Evolutionary conservation across 192 early-diverging fungal species (phyloP).

Genomic region (Podila clonocystis): DNA sequence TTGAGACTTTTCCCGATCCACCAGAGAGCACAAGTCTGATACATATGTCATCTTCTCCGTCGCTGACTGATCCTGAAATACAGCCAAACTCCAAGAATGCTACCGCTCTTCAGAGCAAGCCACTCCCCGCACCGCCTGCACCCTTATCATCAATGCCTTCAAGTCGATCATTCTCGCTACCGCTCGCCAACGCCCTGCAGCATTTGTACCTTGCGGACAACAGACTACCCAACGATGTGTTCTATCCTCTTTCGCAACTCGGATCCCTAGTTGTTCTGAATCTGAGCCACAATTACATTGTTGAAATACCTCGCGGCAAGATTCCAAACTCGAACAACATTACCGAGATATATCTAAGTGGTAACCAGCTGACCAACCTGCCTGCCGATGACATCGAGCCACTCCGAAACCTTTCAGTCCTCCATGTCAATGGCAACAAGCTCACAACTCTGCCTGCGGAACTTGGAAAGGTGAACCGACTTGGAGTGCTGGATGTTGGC

Average conservation of each 20-base stretch:
- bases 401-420: slow-evolving; percentile 70
- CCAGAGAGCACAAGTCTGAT: slow-evolving; percentile 9
- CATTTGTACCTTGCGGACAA: slow-evolving; percentile 86
- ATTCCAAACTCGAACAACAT: slow-evolving; percentile 74
- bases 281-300: slow-evolving; percentile 82
- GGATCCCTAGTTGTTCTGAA: slow-evolving; percentile 81
- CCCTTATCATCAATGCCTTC: slow-evolving; percentile 13
- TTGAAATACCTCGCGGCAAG: slow-evolving; percentile 82
- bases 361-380: slow-evolving; percentile 83
- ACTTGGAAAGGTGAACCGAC: slow-evolving; percentile 83
- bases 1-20: slow-evolving; percentile 85
- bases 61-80: not conserved
- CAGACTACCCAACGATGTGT: slow-evolving; percentile 82
- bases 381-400: slow-evolving; percentile 88
- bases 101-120: slow-evolving; percentile 34
- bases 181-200: slow-evolving; percentile 64
- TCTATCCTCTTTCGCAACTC: slow-evolving; percentile 76
- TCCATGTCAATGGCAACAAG: slow-evolving; percentile 92
- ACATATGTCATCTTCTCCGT: slow-evolving; percentile 8
- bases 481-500: slow-evolving; percentile 84
- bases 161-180: slow-evolving; percentile 51
- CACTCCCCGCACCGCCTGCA: slow-evolving; percentile 56
- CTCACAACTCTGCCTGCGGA: slow-evolving; percentile 90
- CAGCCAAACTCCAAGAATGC: slow-evolving; percentile 50
- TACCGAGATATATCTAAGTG: slow-evolving; percentile 82